Percentiles rank a stretch among this genome's conserved stretches.
These are phyloP conservation scores for Tetracladium maxilliforme DNA, from an alignment of 2,329 filamentous ascomycete species.

Conservation along the genomic window DNA sequence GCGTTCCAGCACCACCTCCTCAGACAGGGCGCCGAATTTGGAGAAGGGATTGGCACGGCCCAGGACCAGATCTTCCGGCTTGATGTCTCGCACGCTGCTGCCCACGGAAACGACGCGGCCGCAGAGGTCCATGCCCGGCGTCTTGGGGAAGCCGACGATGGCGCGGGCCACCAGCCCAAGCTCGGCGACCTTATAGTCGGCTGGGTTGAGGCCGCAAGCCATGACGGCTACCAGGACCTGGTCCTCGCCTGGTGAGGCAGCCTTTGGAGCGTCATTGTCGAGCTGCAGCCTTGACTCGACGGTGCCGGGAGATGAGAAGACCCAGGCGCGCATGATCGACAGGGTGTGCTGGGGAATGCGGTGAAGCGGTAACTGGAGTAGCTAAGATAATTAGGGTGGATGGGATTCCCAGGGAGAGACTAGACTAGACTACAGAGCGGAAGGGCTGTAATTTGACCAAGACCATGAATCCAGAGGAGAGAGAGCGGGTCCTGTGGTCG, in stretches of 20 bases:
- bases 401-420: too few relatives aligned
- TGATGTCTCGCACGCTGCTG: conserved; percentile 13
- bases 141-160: conserved; percentile 23
- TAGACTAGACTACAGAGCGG: too few relatives aligned
- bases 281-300: conserved; percentile 17
- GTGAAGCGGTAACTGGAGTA: too few relatives aligned
- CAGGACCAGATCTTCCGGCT: conserved; percentile 27
- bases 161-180: conserved; percentile 22
- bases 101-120: conserved; percentile 24
- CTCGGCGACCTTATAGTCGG: conserved; percentile 50
- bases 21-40: conserved; percentile 28
- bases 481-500: too few relatives aligned
- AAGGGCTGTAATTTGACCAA: too few relatives aligned
- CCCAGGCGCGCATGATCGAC: too few relatives aligned
- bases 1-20: conserved; percentile 21
- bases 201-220: conserved; percentile 40
- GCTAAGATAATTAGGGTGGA: too few relatives aligned
- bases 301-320: conserved; percentile 11
- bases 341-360: too few relatives aligned
- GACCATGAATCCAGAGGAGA: too few relatives aligned
- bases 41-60: conserved; percentile 20
- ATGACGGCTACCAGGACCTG: conserved; percentile 38
- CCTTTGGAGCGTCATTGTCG: conserved; percentile 11
- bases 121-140: conserved; percentile 33
- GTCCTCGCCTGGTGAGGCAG: conserved; percentile 9